phyloP scores from a whole-genome alignment of 768 basidiomycete genomes.

The Amanita phalloides region DNA sequence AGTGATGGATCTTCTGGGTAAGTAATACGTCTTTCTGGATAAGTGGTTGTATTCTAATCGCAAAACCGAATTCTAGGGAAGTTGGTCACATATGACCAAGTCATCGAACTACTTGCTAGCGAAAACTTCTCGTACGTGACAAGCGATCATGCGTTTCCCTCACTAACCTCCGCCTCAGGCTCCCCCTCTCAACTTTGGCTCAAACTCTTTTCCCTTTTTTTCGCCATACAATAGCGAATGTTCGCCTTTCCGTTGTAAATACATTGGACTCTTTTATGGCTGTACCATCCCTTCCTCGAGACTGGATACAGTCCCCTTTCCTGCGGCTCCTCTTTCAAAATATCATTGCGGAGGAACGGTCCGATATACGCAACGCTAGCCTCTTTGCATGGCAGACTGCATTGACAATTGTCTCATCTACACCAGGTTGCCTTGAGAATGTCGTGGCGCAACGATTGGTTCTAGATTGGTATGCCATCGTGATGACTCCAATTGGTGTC shows the following conservation, averaged over 20 bases:
- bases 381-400: slow-evolving; percentile 67
- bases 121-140: slow-evolving; percentile 59
- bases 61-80: slow-evolving; percentile 41
- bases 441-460: slow-evolving; percentile 48
- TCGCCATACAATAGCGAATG: slow-evolving; percentile 90
- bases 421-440: slow-evolving; percentile 37
- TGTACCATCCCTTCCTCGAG: slow-evolving; percentile 58
- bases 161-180: slow-evolving; percentile 26
- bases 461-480: slow-evolving; percentile 76
- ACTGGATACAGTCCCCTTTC: slow-evolving; percentile 74
- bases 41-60: not conserved
- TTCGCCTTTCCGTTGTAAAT: slow-evolving; percentile 86
- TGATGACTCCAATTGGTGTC: slow-evolving; percentile 86
- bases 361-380: slow-evolving; percentile 70
- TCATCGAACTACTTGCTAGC: slow-evolving; percentile 67
- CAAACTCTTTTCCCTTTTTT: slow-evolving; percentile 92
- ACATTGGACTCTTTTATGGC: slow-evolving; percentile 82
- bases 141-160: not conserved
- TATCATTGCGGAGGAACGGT: slow-evolving; percentile 81
- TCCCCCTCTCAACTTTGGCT: slow-evolving; percentile 72
- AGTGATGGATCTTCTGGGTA: slow-evolving; percentile 96
- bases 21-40: slow-evolving; percentile 8
- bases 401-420: slow-evolving; percentile 39
- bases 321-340: slow-evolving; percentile 89
- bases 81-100: slow-evolving; percentile 67